Evolutionary conservation across 495 filamentous ascomycete genomes (phyloP), one percentile per base, ranked within the genome.

Genomic region (Podospora australis): DNA sequence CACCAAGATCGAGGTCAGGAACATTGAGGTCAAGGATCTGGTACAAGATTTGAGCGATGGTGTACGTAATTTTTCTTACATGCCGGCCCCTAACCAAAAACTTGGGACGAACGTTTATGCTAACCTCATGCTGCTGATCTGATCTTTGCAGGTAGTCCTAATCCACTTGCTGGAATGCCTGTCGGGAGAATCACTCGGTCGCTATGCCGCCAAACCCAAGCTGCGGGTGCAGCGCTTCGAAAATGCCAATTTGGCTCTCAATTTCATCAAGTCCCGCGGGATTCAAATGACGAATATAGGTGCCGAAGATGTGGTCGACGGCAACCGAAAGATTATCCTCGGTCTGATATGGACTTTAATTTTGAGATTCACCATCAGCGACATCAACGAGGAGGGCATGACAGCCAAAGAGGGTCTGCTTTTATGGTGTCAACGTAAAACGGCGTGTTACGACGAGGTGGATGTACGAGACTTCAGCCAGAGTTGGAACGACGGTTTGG

Each of bases 221-320:
- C 77, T 98, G 51, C 89, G 92, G 36, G 94, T 98, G 50, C 92
- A 98, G 69, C 83, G 85, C 56, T 96, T 96, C 73, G 92, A 98
- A 70, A 98, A 98, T 78, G 92, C 92, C 67, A 97, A 98, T 69
- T 84, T 88, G 54, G 86, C 87, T 29, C 79, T 98, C 53, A 83
- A 96, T 65, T 97, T 88, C 59, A 89, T 98, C 70, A 90, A 87
- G 61, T 81, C 83, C 21, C 76, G 88, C 55, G 82, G 88, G 20
- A 97, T 98, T 44, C 89, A 94, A 61, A 88, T 97, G 83, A 95
- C 88, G 49, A 98, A 98, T 58, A 97, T 97, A 56, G 92, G 92
- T 39, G 92, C 92, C 1, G 92, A 97, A 70, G 92, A 98, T 77
- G 88, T 98, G 22, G 92, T 98, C 19, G 94, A 98, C 63, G 94